These are phyloP conservation scores for Melastoma malabathricum DNA, from an alignment of 345 rosid genomes.

Conservation along the genomic window DNA sequence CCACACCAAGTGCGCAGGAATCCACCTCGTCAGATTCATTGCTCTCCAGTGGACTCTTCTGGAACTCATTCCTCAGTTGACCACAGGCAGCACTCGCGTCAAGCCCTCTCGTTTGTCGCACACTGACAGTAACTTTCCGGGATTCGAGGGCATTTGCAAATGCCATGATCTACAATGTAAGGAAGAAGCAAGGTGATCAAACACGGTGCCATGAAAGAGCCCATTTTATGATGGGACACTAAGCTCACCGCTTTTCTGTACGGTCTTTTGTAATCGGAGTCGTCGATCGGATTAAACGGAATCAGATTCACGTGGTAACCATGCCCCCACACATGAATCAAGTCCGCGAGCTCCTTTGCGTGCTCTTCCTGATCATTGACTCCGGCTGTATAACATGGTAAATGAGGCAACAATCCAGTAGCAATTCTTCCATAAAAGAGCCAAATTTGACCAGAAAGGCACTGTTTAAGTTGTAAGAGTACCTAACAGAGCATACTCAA, in stretches of 20 bases:
- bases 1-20: conserved; percentile 34
- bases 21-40: conserved; percentile 16
- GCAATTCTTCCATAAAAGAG: background rate
- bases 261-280: conserved; percentile 73
- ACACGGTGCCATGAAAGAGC: background rate
- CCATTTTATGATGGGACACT: background rate
- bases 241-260: conserved; percentile 54
- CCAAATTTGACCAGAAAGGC: conserved; percentile 3
- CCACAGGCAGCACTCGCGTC: conserved; percentile 99
- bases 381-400: conserved; percentile 43
- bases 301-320: conserved; percentile 80
- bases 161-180: conserved; percentile 38
- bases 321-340: conserved; percentile 72
- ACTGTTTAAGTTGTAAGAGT: background rate
- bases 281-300: conserved; percentile 87
- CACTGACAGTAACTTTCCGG: conserved; percentile 56
- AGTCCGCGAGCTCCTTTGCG: conserved; percentile 70
- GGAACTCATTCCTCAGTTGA: conserved; percentile 86
- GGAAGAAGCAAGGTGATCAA: background rate
- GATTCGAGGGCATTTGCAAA: conserved; percentile 65
- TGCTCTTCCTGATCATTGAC: conserved; percentile 74
- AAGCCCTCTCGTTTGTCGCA: conserved; percentile 81
- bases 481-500: conserved; percentile 95
- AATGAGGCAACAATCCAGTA: no score
- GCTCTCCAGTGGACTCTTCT: conserved; percentile 65